phyloP scores from a whole-genome alignment of 441 rosid genomes.

The Populus hybrid region DNA sequence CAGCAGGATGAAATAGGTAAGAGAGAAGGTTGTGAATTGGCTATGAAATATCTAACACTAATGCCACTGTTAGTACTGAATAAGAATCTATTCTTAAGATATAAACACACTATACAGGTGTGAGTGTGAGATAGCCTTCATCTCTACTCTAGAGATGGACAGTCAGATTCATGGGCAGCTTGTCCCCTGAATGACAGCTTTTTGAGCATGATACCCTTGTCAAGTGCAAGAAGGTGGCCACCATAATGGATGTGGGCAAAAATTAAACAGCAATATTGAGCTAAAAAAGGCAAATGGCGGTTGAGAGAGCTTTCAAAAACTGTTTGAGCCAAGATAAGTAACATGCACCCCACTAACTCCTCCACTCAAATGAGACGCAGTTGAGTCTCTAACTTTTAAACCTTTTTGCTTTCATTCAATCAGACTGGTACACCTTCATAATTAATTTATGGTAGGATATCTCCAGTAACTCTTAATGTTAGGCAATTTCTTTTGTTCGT shows the following conservation, averaged over 20 bases:
- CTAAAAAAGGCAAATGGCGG: slow-evolving; percentile 10
- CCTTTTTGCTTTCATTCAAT: too few relatives aligned
- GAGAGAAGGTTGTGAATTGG: too few relatives aligned
- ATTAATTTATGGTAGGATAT: too few relatives aligned
- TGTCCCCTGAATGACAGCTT: neutral
- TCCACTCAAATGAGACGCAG: neutral
- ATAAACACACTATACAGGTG: neutral
- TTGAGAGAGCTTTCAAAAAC: neutral
- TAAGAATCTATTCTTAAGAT: too few relatives aligned
- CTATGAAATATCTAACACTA: too few relatives aligned
- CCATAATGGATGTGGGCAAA: neutral
- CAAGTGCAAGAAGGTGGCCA: neutral
- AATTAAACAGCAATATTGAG: neutral
- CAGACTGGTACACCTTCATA: too few relatives aligned
- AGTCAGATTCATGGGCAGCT: neutral
- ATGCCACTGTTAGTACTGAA: too few relatives aligned
- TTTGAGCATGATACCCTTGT: neutral
- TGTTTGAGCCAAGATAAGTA: neutral
- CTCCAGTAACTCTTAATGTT: too few relatives aligned
- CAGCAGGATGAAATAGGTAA: neutral
- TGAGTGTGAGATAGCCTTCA: neutral
- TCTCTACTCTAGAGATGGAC: neutral
- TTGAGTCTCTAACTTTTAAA: too few relatives aligned
- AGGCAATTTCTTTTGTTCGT: too few relatives aligned
- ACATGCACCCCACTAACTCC: neutral